Percentiles rank a stretch among this genome's conserved stretches.
These are phyloP conservation scores for Scenedesmus sp. DNA, from an alignment of 163 green algal genomes.

Conservation along the genomic window DNA sequence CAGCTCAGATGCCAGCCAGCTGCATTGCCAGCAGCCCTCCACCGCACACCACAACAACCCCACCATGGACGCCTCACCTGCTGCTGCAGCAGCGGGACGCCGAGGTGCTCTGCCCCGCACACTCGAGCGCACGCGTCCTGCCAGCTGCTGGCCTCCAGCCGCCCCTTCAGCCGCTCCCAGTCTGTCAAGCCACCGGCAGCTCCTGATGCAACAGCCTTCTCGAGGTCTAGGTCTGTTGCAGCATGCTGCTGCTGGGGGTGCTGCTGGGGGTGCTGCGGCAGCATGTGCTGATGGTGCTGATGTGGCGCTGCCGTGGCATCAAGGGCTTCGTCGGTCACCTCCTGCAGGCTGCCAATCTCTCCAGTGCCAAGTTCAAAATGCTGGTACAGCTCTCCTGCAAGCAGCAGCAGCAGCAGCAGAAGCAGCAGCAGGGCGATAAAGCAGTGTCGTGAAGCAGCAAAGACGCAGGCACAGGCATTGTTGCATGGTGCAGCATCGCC, in stretches of 20 bases:
- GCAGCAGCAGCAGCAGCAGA: not conserved
- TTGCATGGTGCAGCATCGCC: too few relatives aligned
- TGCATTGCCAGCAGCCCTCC: not conserved
- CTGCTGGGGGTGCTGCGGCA: not conserved
- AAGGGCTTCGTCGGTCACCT: slow-evolving; percentile 28
- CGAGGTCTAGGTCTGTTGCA: not conserved
- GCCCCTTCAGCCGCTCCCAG: not conserved
- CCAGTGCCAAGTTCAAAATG: slow-evolving; percentile 33
- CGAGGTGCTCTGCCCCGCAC: not conserved
- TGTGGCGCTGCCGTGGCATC: not conserved
- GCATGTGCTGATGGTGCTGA: not conserved
- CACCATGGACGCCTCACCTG: not conserved
- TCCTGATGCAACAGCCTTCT: not conserved
- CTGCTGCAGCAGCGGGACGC: not conserved
- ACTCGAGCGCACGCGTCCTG: not conserved
- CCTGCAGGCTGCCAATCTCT: slow-evolving; percentile 12
- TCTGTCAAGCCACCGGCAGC: not conserved
- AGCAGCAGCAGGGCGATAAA: not conserved
- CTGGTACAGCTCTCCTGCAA: slow-evolving; percentile 35
- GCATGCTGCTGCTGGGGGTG: slow-evolving; percentile 1
- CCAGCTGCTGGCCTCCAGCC: not conserved
- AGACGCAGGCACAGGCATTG: not conserved
- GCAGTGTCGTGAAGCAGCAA: not conserved
- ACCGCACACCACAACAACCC: not conserved
- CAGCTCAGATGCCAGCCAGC: not conserved